phyloP scores from a whole-genome alignment of 176 grass and related monocot genomes.

The Eremochloa ophiuroides region DNA sequence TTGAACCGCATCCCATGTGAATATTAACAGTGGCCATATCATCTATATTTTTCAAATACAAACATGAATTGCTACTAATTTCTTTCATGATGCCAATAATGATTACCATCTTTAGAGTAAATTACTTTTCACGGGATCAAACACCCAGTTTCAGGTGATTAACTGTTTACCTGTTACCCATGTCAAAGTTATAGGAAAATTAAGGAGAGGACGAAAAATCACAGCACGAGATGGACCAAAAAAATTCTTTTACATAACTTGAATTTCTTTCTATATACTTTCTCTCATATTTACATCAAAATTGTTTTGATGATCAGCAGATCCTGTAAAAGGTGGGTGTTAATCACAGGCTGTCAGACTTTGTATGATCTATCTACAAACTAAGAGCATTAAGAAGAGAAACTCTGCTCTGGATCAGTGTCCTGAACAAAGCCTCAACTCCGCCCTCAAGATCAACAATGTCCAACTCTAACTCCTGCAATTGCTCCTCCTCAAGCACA shows the following conservation, averaged over 20 bases:
- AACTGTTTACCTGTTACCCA: background rate
- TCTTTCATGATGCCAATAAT: background rate
- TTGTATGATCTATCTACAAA: slow-evolving; percentile 27
- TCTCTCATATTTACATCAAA: slow-evolving; percentile 6
- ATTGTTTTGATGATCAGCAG: background rate
- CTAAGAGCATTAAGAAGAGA: slow-evolving; percentile 32
- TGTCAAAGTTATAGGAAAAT: too few relatives aligned
- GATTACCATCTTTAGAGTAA: background rate
- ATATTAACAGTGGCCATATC: background rate
- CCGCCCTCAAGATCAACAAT: slow-evolving; percentile 14
- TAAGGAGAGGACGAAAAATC: too few relatives aligned
- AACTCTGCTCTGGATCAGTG: slow-evolving; percentile 17
- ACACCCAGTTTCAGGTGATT: background rate
- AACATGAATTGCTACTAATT: background rate
- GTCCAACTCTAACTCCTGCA: slow-evolving; percentile 7
- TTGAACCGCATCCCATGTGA: background rate
- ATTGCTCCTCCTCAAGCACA: background rate
- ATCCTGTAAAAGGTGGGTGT: too few relatives aligned
- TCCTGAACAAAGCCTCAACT: slow-evolving; percentile 26
- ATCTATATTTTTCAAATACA: background rate
- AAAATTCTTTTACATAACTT: slow-evolving; percentile 9
- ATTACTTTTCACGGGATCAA: background rate
- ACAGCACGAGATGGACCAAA: background rate
- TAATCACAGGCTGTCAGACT: slow-evolving; percentile 11
- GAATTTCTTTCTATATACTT: slow-evolving; percentile 3